phyloP scores from a whole-genome alignment of 2,329 filamentous ascomycete species.

The Ophiostoma himal-ulmi region DNA sequence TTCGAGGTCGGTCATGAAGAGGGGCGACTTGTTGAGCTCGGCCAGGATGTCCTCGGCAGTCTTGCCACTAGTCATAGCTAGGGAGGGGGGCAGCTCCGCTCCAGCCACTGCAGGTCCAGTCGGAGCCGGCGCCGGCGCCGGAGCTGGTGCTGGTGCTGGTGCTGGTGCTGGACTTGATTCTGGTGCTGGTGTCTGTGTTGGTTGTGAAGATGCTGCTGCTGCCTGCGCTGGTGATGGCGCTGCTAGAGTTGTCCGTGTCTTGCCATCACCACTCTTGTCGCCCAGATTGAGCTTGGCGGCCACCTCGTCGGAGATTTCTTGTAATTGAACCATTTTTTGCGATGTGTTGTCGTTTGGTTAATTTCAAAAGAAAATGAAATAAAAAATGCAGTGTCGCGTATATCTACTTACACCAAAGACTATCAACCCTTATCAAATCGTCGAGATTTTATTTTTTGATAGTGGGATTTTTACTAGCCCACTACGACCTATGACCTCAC shows the following conservation, averaged over 20 bases:
- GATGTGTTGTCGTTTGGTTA: neutral
- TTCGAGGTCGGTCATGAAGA: conserved; percentile 94
- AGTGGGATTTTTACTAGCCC: conserved; percentile 11
- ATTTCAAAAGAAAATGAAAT: neutral
- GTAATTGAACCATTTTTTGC: conserved; percentile 24
- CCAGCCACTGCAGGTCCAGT: conserved; percentile 19
- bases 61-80: conserved; percentile 39
- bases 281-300: conserved; percentile 23
- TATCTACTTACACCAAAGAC: neutral
- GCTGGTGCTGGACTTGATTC: conserved; percentile 11
- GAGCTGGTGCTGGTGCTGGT: conserved; percentile 6
- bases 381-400: neutral
- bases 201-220: neutral
- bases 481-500: conserved; percentile 16
- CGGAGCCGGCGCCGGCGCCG: conserved; percentile 1
- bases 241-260: neutral
- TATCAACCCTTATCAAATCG: neutral
- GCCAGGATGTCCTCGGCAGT: conserved; percentile 51
- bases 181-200: neutral
- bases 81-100: conserved; percentile 44
- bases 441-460: conserved; percentile 14
- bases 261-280: neutral
- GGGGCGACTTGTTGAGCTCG: conserved; percentile 59
- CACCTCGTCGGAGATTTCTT: conserved; percentile 25
- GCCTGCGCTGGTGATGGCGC: neutral